Percentiles rank a stretch among this genome's conserved stretches.
Evolutionary conservation across 352 stramenopile genomes (phyloP).

Genomic region (Pythium sp.): DNA sequence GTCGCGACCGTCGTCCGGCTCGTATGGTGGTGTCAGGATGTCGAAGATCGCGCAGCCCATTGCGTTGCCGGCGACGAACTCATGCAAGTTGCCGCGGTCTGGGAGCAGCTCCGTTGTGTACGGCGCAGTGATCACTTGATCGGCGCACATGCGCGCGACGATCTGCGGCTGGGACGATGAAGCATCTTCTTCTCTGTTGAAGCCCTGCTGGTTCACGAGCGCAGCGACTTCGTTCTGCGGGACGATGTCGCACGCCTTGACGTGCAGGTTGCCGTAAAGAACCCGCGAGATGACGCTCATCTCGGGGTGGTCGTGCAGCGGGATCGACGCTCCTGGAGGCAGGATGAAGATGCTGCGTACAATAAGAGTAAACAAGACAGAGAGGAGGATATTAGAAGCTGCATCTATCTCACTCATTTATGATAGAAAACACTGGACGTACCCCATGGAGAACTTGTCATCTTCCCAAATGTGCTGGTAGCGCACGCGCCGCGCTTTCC

Average conservation of each 20-base stretch:
- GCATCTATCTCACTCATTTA: too few relatives aligned
- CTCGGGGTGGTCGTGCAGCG: conserved; percentile 78
- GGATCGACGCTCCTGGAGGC: conserved; percentile 62
- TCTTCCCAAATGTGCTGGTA: conserved; percentile 87
- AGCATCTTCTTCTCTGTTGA: not conserved
- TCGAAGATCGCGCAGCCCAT: conserved; percentile 82
- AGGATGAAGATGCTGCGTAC: conserved; percentile 77
- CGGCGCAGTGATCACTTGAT: conserved; percentile 45
- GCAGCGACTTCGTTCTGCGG: not conserved
- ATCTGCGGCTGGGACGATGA: conserved; percentile 1
- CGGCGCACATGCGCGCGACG: conserved; percentile 39
- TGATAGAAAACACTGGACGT: not conserved
- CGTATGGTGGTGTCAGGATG: conserved; percentile 85
- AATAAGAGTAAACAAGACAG: not conserved
- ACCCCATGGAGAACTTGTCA: conserved; percentile 80
- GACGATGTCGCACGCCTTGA: conserved; percentile 65
- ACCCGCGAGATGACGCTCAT: conserved; percentile 86
- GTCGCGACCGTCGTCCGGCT: conserved; percentile 56
- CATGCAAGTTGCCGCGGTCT: conserved; percentile 70
- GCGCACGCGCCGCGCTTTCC: conserved; percentile 28
- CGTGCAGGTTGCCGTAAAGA: conserved; percentile 67
- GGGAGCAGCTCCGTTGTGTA: conserved; percentile 71
- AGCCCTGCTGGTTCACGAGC: not conserved
- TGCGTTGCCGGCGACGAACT: conserved; percentile 67
- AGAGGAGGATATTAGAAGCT: not conserved